phyloP scores from a whole-genome alignment of 768 basidiomycete genomes.

The Lyophyllum shimeji region DNA sequence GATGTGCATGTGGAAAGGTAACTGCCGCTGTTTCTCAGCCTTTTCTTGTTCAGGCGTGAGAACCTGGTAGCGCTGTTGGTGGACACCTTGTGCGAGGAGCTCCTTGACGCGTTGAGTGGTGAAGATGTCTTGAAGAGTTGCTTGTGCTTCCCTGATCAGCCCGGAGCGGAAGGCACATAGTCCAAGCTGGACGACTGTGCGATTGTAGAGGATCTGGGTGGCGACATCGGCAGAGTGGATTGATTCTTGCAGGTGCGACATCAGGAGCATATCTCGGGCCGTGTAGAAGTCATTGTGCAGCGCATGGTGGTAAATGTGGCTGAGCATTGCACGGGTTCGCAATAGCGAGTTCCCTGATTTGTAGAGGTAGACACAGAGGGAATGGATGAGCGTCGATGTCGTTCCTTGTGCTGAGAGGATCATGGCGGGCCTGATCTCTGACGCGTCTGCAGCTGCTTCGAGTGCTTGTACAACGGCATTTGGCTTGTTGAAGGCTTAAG shows the following conservation, averaged over 20 bases:
- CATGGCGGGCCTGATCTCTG: conserved; percentile 62
- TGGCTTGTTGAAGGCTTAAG: conserved; percentile 52
- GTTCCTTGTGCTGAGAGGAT: conserved; percentile 53
- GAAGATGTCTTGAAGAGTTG: conserved; percentile 93
- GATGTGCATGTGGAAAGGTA: conserved; percentile 99
- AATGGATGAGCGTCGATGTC: conserved; percentile 80
- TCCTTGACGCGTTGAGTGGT: conserved; percentile 97
- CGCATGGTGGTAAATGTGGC: conserved; percentile 96
- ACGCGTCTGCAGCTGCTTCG: conserved; percentile 63
- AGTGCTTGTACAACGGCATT: conserved; percentile 90
- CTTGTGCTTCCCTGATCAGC: conserved; percentile 90
- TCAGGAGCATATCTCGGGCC: conserved; percentile 95
- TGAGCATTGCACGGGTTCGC: conserved; percentile 95
- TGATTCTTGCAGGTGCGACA: conserved; percentile 98
- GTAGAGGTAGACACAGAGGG: conserved; percentile 91
- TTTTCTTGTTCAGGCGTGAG: conserved; percentile 95
- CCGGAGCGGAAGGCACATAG: conserved; percentile 96
- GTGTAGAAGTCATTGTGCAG: conserved; percentile 96
- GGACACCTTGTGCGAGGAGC: conserved; percentile 93
- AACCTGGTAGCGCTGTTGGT: conserved; percentile 86
- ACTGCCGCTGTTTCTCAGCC: conserved; percentile 90
- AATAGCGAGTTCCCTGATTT: conserved; percentile 87
- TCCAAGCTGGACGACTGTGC: conserved; percentile 95
- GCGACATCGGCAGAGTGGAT: conserved; percentile 95
- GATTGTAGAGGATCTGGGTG: conserved; percentile 97